Conservation (phyloP, 805 yeast genomes). For the Wickerhamiella vanderwaltii region DNA sequence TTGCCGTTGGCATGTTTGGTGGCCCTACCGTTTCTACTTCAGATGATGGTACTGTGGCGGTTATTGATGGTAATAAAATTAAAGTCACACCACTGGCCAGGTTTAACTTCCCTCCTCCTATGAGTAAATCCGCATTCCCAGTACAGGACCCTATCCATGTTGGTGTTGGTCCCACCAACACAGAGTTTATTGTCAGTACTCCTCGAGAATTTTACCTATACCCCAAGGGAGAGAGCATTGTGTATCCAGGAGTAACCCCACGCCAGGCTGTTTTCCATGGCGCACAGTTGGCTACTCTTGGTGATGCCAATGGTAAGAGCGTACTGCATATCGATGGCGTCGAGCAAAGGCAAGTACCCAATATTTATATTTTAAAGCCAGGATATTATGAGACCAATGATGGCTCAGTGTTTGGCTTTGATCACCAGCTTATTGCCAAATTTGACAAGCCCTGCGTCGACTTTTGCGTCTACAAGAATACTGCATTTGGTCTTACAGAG, state of each 20-base stretch:
- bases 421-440: slow-evolving; percentile 30
- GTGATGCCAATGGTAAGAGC: background rate
- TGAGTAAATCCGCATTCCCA: slow-evolving; percentile 55
- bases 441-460: slow-evolving; percentile 58
- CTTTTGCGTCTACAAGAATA: slow-evolving; percentile 23
- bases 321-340: background rate
- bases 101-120: slow-evolving; percentile 94
- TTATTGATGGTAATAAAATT: slow-evolving; percentile 61
- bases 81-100: slow-evolving; percentile 69
- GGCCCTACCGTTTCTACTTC: slow-evolving; percentile 61
- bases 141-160: slow-evolving; percentile 47
- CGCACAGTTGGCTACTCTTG: background rate
- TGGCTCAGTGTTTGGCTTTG: slow-evolving; percentile 11
- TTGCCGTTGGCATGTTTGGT: slow-evolving; percentile 51
- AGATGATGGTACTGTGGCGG: slow-evolving; percentile 70
- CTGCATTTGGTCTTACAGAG: slow-evolving; percentile 60
- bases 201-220: slow-evolving; percentile 17
- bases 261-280: slow-evolving; percentile 5
- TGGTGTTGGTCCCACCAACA: slow-evolving; percentile 40
- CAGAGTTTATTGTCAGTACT: slow-evolving; percentile 1
- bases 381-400: slow-evolving; percentile 10
- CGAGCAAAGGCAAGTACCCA: background rate
- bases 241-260: slow-evolving; percentile 9
- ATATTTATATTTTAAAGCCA: slow-evolving; percentile 3
- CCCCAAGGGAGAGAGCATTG: background rate